A percentile compares a stretch with the other conserved stretches of the same genome.
phyloP scores from a whole-genome alignment of 2,329 filamentous ascomycete species.

The Chaetomiaceae sp. region DNA sequence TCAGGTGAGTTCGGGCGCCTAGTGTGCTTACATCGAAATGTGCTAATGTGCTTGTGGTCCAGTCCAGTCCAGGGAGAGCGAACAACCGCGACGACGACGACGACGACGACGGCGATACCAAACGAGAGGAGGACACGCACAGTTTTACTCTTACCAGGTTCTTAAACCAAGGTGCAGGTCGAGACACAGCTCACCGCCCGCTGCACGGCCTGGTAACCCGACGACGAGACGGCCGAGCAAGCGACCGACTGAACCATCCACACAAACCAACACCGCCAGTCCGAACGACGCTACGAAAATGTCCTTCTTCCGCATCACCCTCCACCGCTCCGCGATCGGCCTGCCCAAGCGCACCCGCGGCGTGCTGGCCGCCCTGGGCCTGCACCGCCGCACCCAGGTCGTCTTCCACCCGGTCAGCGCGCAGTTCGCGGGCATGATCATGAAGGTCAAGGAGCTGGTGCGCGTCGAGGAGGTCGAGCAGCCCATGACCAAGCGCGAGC shows the following conservation, averaged over 20 bases:
- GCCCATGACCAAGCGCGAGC: constrained; percentile 57
- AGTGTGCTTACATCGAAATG: no score
- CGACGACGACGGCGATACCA: no score
- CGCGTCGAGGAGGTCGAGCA: constrained; percentile 70
- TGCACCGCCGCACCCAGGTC: constrained; percentile 76
- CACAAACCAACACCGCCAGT: neutral
- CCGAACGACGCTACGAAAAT: constrained; percentile 36
- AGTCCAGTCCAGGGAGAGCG: no score
- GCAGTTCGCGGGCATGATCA: constrained; percentile 81
- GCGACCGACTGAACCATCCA: neutral
- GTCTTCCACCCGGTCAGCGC: constrained; percentile 83
- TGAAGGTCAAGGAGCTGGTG: constrained; percentile 90
- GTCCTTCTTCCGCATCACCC: constrained; percentile 85
- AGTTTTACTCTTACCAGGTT: no score
- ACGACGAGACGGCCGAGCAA: no score
- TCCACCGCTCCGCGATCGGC: constrained; percentile 83
- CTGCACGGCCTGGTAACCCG: no score
- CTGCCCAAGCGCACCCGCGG: constrained; percentile 73
- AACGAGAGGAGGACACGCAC: no score
- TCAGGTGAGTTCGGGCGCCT: no score
- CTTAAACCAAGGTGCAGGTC: no score
- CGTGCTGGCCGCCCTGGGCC: constrained; percentile 76
- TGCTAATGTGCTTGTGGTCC: no score
- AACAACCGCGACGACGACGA: no score
- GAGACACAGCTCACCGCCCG: no score